These are phyloP conservation scores for Zygosaccharomyces pseudorouxii DNA, from an alignment of 805 yeast genomes.

Conservation along the genomic window DNA sequence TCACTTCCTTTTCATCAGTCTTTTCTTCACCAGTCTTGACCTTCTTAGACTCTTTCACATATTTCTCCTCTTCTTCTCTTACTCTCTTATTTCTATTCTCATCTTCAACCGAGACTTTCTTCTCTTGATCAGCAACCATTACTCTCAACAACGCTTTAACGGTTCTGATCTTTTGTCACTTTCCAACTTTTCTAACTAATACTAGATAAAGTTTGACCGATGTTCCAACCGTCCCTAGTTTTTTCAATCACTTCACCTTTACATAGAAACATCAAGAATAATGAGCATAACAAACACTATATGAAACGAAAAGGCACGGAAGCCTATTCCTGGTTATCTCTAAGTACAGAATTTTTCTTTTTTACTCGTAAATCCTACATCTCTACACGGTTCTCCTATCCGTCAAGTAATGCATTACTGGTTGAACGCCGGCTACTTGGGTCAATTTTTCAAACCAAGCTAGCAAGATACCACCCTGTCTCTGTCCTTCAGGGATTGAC, in stretches of 20 bases:
- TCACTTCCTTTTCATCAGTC: neutral
- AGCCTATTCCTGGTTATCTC: neutral
- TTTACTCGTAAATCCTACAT: neutral
- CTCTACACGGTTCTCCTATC: slow-evolving; percentile 73
- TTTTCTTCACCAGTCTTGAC: neutral
- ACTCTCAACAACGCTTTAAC: neutral
- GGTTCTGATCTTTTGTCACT: neutral
- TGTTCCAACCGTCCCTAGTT: neutral
- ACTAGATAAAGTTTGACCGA: neutral
- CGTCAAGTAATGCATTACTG: slow-evolving; percentile 77
- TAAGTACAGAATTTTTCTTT: neutral
- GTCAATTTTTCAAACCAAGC: slow-evolving; percentile 91
- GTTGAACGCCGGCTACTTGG: slow-evolving; percentile 80
- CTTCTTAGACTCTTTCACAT: slow-evolving; percentile 2
- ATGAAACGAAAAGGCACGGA: neutral
- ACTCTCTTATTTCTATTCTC: slow-evolving; percentile 2
- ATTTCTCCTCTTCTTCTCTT: slow-evolving; percentile 9
- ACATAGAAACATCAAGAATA: slow-evolving; percentile 1
- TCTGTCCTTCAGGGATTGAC: slow-evolving; percentile 71
- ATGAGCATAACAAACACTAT: neutral
- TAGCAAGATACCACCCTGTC: slow-evolving; percentile 78
- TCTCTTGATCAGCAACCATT: slow-evolving; percentile 16
- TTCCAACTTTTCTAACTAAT: neutral
- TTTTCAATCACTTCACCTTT: neutral
- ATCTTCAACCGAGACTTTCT: slow-evolving; percentile 12